Evolutionary conservation across 2,329 filamentous ascomycete genomes (phyloP).

Genomic region (Aspergillus fructus): DNA sequence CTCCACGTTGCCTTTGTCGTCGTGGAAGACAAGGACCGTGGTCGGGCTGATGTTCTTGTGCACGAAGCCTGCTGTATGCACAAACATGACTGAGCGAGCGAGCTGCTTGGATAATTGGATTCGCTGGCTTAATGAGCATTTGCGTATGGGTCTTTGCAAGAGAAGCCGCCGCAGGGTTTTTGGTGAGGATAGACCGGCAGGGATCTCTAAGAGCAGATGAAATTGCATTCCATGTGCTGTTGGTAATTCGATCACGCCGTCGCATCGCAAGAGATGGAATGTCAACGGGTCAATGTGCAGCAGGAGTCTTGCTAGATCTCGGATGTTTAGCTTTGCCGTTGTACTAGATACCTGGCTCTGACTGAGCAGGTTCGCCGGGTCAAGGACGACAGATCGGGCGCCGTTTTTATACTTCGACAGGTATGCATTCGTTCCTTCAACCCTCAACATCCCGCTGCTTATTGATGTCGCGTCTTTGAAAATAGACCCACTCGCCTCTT

Average conservation of each 20-base stretch:
- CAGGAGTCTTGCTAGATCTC: not conserved
- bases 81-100: not conserved
- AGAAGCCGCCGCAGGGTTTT: not conserved
- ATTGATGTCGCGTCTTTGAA: too few species aligned
- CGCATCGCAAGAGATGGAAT: not conserved
- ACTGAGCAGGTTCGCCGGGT: too few species aligned
- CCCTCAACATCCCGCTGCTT: too few species aligned
- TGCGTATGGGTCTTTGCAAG: too few species aligned
- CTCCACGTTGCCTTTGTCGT: not conserved
- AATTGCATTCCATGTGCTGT: not conserved
- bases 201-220: not conserved
- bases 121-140: too few species aligned
- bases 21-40: not conserved
- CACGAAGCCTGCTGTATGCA: constrained; percentile 3
- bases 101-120: not conserved
- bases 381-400: too few species aligned
- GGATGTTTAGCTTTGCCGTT: not conserved
- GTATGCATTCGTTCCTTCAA: too few species aligned
- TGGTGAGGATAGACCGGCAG: not conserved
- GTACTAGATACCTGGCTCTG: too few species aligned
- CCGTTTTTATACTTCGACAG: too few species aligned
- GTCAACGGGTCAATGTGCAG: not conserved
- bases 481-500: too few species aligned
- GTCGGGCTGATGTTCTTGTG: constrained; percentile 6
- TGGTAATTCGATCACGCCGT: not conserved